Evolutionary conservation across 805 yeast genomes (phyloP), one percentile per base, ranked within the genome.

Genomic region (Jamesozyma piceae): DNA sequence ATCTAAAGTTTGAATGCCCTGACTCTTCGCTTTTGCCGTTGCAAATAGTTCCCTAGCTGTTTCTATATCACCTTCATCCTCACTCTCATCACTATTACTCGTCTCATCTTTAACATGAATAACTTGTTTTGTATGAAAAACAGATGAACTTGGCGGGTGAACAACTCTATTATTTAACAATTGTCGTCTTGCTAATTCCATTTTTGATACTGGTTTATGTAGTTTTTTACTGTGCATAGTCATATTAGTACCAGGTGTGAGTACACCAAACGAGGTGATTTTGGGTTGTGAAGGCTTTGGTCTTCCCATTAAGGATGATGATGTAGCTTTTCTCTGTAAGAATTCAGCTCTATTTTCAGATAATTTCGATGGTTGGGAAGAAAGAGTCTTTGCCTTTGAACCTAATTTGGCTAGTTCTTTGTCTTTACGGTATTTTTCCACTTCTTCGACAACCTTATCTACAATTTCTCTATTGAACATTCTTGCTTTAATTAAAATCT

Each of bases 401-500:
- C 24, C 38, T 3, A 49, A 9, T 21, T 43, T 48, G 22, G 35
- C 47, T 17, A 30, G 49, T 44, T 41, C 59, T 46, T 55, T 65
- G 21, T 58, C 59, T 34, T 53, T 60, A 40, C 62, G 64, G 43
- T 64, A 58, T 5, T 51, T 55, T 36, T 68, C 73, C 1, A 72
- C 65, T 32, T 72, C 73, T 3, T 61, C 55, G 1, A 69, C 63
- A 17, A 80, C 65, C n/a, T 53, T 53, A 17, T 78, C 79, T 9
- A 82, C 87, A 39, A 80, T 53, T 0, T 60, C 63, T 4, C 61
- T 58, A 53, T 83, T 77, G 46, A 80, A 72, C 22, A 64, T 66
- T 44, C 77, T 68, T 0, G 86, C 87, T 48, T 76, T 73, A 0
- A 74, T 64, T 30, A 87, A 57, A 29, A 89, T 73, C 38, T 78